Evolutionary conservation across 495 filamentous ascomycete genomes (phyloP), one percentile per base, ranked within the genome.

Genomic region (Friedmanniomyces simplex): DNA sequence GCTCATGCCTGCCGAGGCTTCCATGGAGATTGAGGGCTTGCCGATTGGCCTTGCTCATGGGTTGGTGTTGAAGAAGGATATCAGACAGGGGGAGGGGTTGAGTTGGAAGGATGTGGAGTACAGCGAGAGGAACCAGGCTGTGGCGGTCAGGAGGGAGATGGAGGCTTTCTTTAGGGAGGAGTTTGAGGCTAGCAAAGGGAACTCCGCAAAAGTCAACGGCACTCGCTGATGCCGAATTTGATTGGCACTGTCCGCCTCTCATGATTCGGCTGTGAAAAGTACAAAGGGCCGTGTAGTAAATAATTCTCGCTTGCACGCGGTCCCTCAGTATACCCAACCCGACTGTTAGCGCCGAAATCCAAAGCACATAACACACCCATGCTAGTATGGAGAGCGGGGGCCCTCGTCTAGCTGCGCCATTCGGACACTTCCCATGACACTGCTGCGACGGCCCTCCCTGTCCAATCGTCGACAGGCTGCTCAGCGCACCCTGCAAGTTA

Each of bases 31-130:
- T 47, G 57, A 66, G 42, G 63, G 63, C 13, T 48, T 66, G 52
- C 63, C 63, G 6, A 63, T 66, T 50, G 63, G 63, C 0, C 45
- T 66, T 16, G 63, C 63, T 10, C 60, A 66, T 45, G 63, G 63
- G 20, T 20, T 66, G 14, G 49, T 50, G 52, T 45, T 66, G 43
- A 66, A 63, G 57, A 50, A 20, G n/a, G 52, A 60, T 41, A 52
- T 63, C 12, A 63, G 56, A 43, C 32, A 60, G 39, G 63, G 60
- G 8, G 50, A 66, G 42, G 60, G 60, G 18, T 26, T 66, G 28
- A 60, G 60, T 39, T 66, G 63, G 63, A 36, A 43, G 43, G 60
- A 66, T 48, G 60, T 66, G 12, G 60, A 66, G 42, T 66, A 60
- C 26, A 54, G 43, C 36, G 63, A 63, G 53, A 60, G 63, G 55